These are phyloP conservation scores for Escovopsis weberi DNA, from an alignment of 2,329 filamentous ascomycete species.

Conservation along the genomic window DNA sequence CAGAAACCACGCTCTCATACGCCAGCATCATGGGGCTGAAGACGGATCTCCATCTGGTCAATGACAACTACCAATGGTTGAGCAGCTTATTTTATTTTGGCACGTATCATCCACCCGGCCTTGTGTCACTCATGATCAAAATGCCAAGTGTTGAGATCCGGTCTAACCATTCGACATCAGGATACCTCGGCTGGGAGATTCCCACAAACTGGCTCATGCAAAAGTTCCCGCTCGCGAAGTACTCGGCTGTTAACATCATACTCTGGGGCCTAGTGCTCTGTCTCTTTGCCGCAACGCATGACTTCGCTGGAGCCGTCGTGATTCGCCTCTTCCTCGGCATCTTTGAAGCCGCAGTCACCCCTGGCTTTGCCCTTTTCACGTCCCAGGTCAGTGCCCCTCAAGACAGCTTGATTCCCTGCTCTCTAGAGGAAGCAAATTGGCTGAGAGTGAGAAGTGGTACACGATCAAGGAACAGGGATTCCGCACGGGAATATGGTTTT, in stretches of 20 bases:
- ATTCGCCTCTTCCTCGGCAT: slow-evolving; percentile 7
- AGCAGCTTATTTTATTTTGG: slow-evolving; percentile 6
- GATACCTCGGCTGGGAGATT: slow-evolving; percentile 6
- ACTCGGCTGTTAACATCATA: slow-evolving; percentile 6
- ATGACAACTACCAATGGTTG: slow-evolving; percentile 6
- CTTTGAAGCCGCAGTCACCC: slow-evolving; percentile 5
- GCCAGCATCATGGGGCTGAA: slow-evolving; percentile 6
- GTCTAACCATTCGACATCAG: not conserved
- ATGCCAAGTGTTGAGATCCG: not conserved
- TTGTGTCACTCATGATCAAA: not conserved
- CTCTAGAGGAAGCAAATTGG: not conserved
- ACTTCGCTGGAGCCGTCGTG: slow-evolving; percentile 6
- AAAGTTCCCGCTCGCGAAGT: slow-evolving; percentile 5
- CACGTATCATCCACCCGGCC: not conserved
- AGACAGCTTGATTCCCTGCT: no score
- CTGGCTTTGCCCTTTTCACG: slow-evolving; percentile 3
- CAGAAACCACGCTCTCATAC: slow-evolving; percentile 6
- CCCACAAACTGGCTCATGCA: slow-evolving; percentile 5
- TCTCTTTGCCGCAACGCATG: slow-evolving; percentile 2
- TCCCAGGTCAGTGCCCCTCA: slow-evolving; percentile 1
- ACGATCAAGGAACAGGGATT: slow-evolving; percentile 5
- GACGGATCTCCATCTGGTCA: slow-evolving; percentile 3
- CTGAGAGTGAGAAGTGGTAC: slow-evolving; percentile 3
- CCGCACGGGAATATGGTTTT: slow-evolving; percentile 5
- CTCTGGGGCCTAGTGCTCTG: slow-evolving; percentile 6